Percentiles rank a stretch among this genome's conserved stretches.
These are phyloP conservation scores for Neotropicomus parvogracilis DNA, from an alignment of 1,284 basidiomycete genomes.

Conservation along the genomic window DNA sequence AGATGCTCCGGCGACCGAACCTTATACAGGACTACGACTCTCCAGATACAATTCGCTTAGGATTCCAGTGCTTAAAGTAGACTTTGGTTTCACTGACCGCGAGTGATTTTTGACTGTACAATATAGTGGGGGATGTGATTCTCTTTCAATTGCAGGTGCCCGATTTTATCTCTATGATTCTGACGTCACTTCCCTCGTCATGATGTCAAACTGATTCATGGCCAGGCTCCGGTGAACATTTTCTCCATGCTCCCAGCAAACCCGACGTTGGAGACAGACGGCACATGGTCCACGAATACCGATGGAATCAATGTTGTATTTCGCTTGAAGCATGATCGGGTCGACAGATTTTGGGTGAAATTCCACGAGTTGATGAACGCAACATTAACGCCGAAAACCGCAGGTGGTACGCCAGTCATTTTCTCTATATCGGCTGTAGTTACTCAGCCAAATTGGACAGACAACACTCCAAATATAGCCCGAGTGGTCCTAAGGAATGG, in stretches of 20 bases:
- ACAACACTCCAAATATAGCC: too few species aligned
- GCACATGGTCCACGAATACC: not conserved
- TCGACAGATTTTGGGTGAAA: constrained; percentile 1
- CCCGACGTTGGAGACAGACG: not conserved
- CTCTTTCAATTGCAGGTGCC: not conserved
- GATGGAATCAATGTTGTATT: constrained; percentile 7
- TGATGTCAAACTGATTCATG: not conserved
- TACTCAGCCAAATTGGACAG: too few species aligned
- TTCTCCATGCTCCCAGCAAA: constrained; percentile 8
- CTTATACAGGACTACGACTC: constrained; percentile 1
- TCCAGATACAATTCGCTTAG: constrained; percentile 4
- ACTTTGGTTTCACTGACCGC: constrained; percentile 7
- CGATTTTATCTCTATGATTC: constrained; percentile 7
- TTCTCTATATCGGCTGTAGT: too few species aligned
- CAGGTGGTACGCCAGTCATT: too few species aligned
- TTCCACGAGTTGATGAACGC: constrained; percentile 3
- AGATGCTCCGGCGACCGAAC: constrained; percentile 1
- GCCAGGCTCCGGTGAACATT: constrained; percentile 3
- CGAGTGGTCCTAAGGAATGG: too few species aligned
- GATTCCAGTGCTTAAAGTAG: constrained; percentile 2
- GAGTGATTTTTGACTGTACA: not conserved
- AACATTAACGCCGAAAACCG: not conserved
- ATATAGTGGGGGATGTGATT: not conserved
- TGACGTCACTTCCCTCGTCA: not conserved
- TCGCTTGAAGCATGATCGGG: constrained; percentile 5